Percentiles rank a stretch among this genome's conserved stretches.
These are phyloP conservation scores for Podosphaera fusca DNA, from an alignment of 2,329 filamentous ascomycete genomes.

Conservation along the genomic window DNA sequence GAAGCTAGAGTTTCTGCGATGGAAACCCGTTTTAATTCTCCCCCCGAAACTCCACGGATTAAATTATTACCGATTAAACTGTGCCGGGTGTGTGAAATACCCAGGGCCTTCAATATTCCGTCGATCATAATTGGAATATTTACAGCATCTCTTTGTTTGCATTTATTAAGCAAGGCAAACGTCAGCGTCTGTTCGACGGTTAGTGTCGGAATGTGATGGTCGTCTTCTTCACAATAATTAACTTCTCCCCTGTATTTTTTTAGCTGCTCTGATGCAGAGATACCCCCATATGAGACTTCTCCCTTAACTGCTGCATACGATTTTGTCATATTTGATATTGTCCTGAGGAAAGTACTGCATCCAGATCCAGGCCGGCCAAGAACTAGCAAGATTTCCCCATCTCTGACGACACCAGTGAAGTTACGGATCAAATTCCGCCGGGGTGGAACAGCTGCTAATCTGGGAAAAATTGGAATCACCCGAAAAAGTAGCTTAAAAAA, in stretches of 20 bases:
- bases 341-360: slow-evolving; percentile 56
- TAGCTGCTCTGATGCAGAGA: slow-evolving; percentile 41
- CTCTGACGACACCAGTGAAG: slow-evolving; percentile 42
- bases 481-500: slow-evolving; percentile 36
- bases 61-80: slow-evolving; percentile 71
- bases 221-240: slow-evolving; percentile 58
- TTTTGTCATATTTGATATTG: slow-evolving; percentile 45
- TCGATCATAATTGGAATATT: slow-evolving; percentile 45
- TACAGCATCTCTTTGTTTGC: slow-evolving; percentile 37
- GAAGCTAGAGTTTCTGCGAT: slow-evolving; percentile 59
- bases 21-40: slow-evolving; percentile 58
- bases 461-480: slow-evolving; percentile 11
- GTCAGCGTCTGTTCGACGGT: slow-evolving; percentile 59
- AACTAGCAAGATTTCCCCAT: slow-evolving; percentile 51
- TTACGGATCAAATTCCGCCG: slow-evolving; percentile 31
- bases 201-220: slow-evolving; percentile 48
- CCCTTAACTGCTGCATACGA: slow-evolving; percentile 43
- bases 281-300: slow-evolving; percentile 48
- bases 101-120: slow-evolving; percentile 81
- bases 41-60: slow-evolving; percentile 58
- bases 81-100: slow-evolving; percentile 68
- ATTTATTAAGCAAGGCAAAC: slow-evolving; percentile 55
- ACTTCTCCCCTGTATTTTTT: slow-evolving; percentile 48
- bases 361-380: slow-evolving; percentile 52
- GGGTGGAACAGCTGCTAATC: slow-evolving; percentile 7